A percentile compares a stretch with the other conserved stretches of the same genome.
Evolutionary conservation across 2,329 filamentous ascomycete species (phyloP).

Genomic region (Coniochaeta sp.): DNA sequence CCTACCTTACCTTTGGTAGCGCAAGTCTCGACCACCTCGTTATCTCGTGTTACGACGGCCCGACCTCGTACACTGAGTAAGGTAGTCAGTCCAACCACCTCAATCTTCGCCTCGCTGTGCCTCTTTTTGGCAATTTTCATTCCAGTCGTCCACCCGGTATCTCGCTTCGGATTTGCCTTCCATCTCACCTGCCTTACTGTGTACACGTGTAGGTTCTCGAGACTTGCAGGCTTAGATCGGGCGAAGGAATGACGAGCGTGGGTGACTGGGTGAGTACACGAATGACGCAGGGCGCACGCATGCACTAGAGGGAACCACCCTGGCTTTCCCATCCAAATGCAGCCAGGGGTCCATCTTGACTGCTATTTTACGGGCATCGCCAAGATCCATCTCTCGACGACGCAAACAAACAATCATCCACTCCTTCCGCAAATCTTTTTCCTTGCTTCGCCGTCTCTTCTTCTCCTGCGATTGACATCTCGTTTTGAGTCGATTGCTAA

Average conservation of each 20-base stretch:
- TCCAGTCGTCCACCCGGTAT: neutral
- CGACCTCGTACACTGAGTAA: neutral
- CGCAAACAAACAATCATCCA: neutral
- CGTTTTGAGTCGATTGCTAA: neutral
- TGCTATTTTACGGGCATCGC: neutral
- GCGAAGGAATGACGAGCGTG: neutral
- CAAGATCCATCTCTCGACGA: neutral
- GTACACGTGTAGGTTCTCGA: too few relatives aligned
- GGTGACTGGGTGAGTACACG: neutral
- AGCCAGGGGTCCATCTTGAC: neutral
- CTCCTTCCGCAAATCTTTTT: neutral
- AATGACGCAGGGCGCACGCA: neutral
- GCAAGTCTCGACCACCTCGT: neutral
- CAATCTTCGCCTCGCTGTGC: neutral
- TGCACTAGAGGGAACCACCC: neutral
- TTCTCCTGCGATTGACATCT: neutral
- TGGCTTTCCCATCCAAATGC: neutral
- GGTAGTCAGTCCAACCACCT: neutral
- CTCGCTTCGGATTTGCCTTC: neutral
- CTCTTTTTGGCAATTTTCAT: neutral
- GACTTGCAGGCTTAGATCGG: neutral
- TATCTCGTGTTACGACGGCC: neutral
- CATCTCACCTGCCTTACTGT: neutral
- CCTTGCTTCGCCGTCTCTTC: neutral
- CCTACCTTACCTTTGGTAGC: neutral